phyloP scores from a whole-genome alignment of 2,329 filamentous ascomycete genomes.

The Sclerotinia borealis region DNA sequence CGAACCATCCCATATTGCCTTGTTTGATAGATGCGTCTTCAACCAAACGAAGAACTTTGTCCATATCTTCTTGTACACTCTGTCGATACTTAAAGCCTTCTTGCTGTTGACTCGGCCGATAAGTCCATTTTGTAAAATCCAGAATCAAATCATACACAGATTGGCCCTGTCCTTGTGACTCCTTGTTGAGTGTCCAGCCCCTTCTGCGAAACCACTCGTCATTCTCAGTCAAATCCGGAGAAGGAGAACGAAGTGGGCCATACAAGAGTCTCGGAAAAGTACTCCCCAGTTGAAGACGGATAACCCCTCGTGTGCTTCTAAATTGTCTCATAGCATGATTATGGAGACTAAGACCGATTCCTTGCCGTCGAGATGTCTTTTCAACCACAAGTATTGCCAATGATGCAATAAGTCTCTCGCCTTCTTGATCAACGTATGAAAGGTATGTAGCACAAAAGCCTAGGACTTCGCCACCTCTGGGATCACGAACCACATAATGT shows the following conservation, averaged over 20 bases:
- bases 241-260: slow-evolving; percentile 39
- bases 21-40: slow-evolving; percentile 42
- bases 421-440: slow-evolving; percentile 48
- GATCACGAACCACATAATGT: slow-evolving; percentile 51
- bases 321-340: slow-evolving; percentile 45
- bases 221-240: slow-evolving; percentile 31
- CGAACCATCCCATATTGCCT: slow-evolving; percentile 50
- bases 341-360: slow-evolving; percentile 49
- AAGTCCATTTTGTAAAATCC: slow-evolving; percentile 42
- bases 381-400: slow-evolving; percentile 49
- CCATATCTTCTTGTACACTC: slow-evolving; percentile 37
- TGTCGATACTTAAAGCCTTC: slow-evolving; percentile 36
- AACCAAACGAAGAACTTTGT: slow-evolving; percentile 44
- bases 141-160: slow-evolving; percentile 50
- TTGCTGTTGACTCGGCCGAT: slow-evolving; percentile 36
- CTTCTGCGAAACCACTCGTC: slow-evolving; percentile 49
- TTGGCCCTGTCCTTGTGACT: slow-evolving; percentile 42
- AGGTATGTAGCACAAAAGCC: slow-evolving; percentile 58
- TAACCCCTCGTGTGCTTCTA: slow-evolving; percentile 45
- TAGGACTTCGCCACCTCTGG: slow-evolving; percentile 39
- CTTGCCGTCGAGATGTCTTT: slow-evolving; percentile 41
- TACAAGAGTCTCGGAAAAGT: slow-evolving; percentile 53
- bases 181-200: slow-evolving; percentile 46
- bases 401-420: slow-evolving; percentile 49
- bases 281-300: slow-evolving; percentile 50